Conservation (phyloP, 768 basidiomycete genomes). For the Pulveroboletus sp. region DNA sequence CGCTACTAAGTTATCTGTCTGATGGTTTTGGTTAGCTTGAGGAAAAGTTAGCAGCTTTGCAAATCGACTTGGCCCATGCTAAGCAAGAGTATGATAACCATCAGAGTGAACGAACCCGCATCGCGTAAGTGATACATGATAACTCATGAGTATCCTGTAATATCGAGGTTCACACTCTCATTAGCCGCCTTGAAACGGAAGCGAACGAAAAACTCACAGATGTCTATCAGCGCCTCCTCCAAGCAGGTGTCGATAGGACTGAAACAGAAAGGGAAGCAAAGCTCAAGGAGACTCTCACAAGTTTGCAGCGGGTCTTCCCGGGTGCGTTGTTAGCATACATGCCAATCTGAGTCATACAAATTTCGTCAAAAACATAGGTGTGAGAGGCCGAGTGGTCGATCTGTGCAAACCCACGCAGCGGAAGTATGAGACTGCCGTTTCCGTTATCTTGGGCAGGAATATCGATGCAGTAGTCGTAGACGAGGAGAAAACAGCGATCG, state of each 20-base stretch:
- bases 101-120: conserved; percentile 75
- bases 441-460: conserved; percentile 89
- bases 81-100: conserved; percentile 82
- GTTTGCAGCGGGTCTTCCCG: conserved; percentile 85
- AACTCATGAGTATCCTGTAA: not conserved
- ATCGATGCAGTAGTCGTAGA: conserved; percentile 96
- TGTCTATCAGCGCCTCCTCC: conserved; percentile 77
- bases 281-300: conserved; percentile 82
- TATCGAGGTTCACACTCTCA: not conserved
- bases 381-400: conserved; percentile 89
- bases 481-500: conserved; percentile 94
- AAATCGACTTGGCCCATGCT: conserved; percentile 57
- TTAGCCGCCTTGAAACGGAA: conserved; percentile 85
- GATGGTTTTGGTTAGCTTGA: conserved; percentile 43
- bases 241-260: conserved; percentile 84
- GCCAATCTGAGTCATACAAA: not conserved
- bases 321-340: conserved; percentile 39
- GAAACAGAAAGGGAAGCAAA: conserved; percentile 81
- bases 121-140: conserved; percentile 46
- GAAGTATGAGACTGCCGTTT: conserved; percentile 90
- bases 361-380: conserved; percentile 46
- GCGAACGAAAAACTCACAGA: conserved; percentile 87
- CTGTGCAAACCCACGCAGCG: conserved; percentile 90
- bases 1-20: not conserved
- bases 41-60: conserved; percentile 49